phyloP scores from a whole-genome alignment of 805 yeast genomes.

The Torulaspora quercuum region DNA sequence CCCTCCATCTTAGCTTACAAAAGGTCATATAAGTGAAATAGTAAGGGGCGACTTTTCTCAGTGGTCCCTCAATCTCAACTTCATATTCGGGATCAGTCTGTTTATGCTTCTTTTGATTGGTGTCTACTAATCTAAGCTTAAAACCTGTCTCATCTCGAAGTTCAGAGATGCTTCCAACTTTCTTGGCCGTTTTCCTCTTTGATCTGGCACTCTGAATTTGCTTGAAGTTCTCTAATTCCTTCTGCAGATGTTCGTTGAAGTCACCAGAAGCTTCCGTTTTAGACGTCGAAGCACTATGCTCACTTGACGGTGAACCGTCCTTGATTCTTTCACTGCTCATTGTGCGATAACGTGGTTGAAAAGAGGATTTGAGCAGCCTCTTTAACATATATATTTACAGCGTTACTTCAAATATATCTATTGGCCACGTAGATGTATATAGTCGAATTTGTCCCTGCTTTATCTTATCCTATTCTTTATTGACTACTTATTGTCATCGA shows the following conservation, averaged over 20 bases:
- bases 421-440: too few species aligned
- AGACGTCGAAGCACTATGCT: neutral
- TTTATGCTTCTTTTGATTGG: constrained; percentile 41
- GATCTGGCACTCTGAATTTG: constrained; percentile 11
- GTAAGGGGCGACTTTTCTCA: constrained; percentile 79
- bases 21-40: constrained; percentile 85
- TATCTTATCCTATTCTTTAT: too few species aligned
- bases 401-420: too few species aligned
- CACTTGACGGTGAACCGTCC: constrained; percentile 2
- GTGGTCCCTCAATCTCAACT: constrained; percentile 54
- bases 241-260: constrained; percentile 13
- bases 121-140: constrained; percentile 27
- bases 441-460: too few species aligned
- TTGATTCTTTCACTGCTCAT: neutral
- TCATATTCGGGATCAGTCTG: constrained; percentile 58
- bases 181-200: constrained; percentile 15
- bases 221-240: constrained; percentile 14
- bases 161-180: constrained; percentile 14
- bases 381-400: constrained; percentile 4
- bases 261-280: constrained; percentile 4
- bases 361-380: neutral
- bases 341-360: neutral
- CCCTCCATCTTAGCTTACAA: constrained; percentile 91
- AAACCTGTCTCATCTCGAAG: constrained; percentile 34
- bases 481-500: too few species aligned